phyloP scores from a whole-genome alignment of 495 filamentous ascomycete genomes.

The Niebla homalea region DNA sequence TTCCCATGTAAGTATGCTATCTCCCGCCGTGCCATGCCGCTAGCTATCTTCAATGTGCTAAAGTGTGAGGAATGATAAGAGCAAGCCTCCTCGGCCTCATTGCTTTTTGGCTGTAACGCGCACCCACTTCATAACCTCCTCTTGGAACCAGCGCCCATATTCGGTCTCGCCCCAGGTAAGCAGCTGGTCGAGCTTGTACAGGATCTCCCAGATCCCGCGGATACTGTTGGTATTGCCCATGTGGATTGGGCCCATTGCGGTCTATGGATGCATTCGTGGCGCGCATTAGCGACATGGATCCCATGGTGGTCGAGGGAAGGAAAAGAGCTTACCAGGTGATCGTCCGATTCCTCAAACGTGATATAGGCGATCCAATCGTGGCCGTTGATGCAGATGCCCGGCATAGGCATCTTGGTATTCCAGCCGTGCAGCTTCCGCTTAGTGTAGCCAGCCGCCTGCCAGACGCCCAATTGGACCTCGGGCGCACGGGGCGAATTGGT shows the following conservation, averaged over 20 bases:
- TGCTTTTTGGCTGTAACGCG: no score
- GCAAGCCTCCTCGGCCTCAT: no score
- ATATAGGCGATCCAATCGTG: conserved; percentile 1
- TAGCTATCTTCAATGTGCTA: no score
- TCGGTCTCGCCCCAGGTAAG: conserved; percentile 1
- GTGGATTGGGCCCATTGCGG: background rate
- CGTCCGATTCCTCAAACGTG: background rate
- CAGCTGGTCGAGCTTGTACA: conserved; percentile 1
- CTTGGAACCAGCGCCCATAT: conserved; percentile 7
- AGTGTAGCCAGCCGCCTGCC: background rate
- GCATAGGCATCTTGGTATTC: background rate
- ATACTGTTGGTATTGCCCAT: background rate
- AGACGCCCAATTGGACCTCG: conserved; percentile 1
- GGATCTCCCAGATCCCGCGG: background rate
- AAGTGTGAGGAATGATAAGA: no score
- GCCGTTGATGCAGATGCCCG: conserved; percentile 1
- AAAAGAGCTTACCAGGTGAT: background rate
- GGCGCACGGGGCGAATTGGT: background rate
- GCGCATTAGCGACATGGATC: background rate
- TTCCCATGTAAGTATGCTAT: no score
- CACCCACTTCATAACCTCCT: no score
- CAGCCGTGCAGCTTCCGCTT: conserved; percentile 1
- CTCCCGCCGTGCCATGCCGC: no score
- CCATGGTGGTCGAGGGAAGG: background rate
- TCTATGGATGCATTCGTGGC: background rate